A percentile compares a stretch with the other conserved stretches of the same genome.
Evolutionary conservation across 208 protist species (phyloP).

Genomic region (Crithidia mellificae): DNA sequence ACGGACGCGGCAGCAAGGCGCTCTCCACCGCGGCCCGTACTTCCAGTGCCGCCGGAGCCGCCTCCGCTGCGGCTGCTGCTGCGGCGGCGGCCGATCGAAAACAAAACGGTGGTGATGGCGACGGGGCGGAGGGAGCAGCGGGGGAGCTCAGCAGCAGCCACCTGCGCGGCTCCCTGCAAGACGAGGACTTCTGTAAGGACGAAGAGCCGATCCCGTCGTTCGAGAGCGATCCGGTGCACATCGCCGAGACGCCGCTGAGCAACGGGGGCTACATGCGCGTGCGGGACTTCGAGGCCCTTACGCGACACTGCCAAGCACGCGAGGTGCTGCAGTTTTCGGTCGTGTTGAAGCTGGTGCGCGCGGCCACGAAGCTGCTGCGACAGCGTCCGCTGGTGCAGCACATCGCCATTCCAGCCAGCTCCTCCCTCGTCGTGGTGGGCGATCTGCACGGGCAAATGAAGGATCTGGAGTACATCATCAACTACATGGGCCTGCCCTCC

Average conservation of each 20-base stretch:
- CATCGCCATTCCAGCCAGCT: constrained; percentile 49
- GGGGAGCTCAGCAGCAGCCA: not conserved
- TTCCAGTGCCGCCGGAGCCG: not conserved
- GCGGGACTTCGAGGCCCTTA: constrained; percentile 44
- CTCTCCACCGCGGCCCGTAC: not conserved
- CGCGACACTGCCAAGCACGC: constrained; percentile 32
- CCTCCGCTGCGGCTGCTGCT: constrained; percentile 1
- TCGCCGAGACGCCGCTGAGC: constrained; percentile 11
- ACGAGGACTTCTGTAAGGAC: constrained; percentile 13
- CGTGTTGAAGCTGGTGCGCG: constrained; percentile 46
- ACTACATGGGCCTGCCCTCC: constrained; percentile 55
- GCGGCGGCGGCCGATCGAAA: not conserved
- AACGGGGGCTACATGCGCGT: constrained; percentile 49
- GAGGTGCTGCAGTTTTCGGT: constrained; percentile 43
- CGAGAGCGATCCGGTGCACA: constrained; percentile 18
- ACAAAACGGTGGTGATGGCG: not conserved
- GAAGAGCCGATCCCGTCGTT: constrained; percentile 20
- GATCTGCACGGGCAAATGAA: constrained; percentile 91
- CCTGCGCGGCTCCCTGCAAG: not conserved
- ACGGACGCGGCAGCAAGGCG: not conserved
- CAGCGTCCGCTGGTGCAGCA: constrained; percentile 52
- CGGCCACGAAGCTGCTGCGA: constrained; percentile 54
- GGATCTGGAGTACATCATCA: constrained; percentile 73
- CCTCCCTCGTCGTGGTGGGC: constrained; percentile 80
- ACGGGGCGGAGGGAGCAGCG: not conserved